These are phyloP conservation scores for Ophioceras dolichostomum DNA, from an alignment of 2,329 filamentous ascomycete genomes.

Conservation along the genomic window DNA sequence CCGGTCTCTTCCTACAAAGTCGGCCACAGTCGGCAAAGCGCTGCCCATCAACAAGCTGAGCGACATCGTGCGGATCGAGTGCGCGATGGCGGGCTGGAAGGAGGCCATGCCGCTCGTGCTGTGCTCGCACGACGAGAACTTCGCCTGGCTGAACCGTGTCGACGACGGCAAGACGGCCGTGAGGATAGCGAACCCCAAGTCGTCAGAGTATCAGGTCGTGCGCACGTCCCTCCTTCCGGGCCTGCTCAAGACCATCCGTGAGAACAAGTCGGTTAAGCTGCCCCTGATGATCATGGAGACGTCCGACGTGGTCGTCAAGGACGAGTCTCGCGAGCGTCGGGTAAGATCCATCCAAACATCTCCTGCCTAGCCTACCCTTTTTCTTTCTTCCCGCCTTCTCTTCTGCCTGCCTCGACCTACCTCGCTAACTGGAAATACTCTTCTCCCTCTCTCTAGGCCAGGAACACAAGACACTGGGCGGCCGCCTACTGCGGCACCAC, in stretches of 20 bases:
- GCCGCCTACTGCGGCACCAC: conserved; percentile 92
- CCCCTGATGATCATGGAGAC: conserved; percentile 91
- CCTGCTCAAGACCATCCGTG: conserved; percentile 82
- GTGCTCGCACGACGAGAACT: conserved; percentile 97
- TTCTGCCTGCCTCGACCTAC: too few relatives aligned
- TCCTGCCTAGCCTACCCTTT: not conserved
- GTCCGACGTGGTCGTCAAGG: conserved; percentile 86
- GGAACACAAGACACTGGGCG: conserved; percentile 93
- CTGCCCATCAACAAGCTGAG: conserved; percentile 87
- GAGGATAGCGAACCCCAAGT: conserved; percentile 84
- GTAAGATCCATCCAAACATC: not conserved
- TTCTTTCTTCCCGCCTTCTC: not conserved
- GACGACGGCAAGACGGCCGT: conserved; percentile 78
- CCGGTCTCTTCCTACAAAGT: conserved; percentile 73
- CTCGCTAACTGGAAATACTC: not conserved
- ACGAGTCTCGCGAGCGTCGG: conserved; percentile 66
- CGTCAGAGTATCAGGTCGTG: conserved; percentile 84
- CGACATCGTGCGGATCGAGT: conserved; percentile 81
- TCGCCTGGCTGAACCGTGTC: conserved; percentile 81
- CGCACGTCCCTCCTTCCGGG: conserved; percentile 78
- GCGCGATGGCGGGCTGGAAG: conserved; percentile 89
- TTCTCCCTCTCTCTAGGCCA: too few relatives aligned
- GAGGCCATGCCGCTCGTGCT: conserved; percentile 95
- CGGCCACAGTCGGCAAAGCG: conserved; percentile 74
- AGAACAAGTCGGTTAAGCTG: conserved; percentile 81